Percentiles rank a stretch among this genome's conserved stretches.
These are phyloP conservation scores for Diaporthe citri DNA, from an alignment of 2,329 filamentous ascomycete species.

Conservation along the genomic window DNA sequence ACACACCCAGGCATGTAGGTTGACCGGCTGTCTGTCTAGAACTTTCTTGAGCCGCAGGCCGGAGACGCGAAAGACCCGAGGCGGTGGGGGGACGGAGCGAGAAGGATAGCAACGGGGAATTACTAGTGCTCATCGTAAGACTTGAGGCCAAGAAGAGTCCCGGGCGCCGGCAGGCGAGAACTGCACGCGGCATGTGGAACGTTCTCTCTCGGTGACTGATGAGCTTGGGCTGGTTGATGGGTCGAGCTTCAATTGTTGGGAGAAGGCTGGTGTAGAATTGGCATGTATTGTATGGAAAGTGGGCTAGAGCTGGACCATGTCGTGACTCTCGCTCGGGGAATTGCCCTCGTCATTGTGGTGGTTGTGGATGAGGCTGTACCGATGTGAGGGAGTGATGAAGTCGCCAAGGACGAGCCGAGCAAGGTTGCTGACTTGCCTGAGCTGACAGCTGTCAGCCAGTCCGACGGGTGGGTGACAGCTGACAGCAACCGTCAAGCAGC, in stretches of 20 bases:
- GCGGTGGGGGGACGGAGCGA: not conserved
- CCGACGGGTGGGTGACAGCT: not conserved
- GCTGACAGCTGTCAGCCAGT: not conserved
- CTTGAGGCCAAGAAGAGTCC: not conserved
- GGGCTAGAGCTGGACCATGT: not conserved
- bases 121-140: not conserved
- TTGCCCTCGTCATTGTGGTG: not conserved
- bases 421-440: not conserved
- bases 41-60: not conserved
- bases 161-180: slow-evolving; percentile 3
- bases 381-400: not conserved
- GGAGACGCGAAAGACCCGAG: not conserved
- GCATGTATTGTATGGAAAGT: not conserved
- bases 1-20: not conserved
- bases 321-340: not conserved
- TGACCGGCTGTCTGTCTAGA: not conserved
- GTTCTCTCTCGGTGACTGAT: not conserved
- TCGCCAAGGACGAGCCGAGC: not conserved
- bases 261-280: too few relatives aligned
- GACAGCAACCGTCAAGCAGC: not conserved
- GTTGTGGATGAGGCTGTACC: not conserved
- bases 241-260: not conserved
- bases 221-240: slow-evolving; percentile 5
- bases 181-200: not conserved
- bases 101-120: not conserved